A percentile compares a stretch with the other conserved stretches of the same genome.
Conservation (phyloP, 164 flowering plant genomes). For the Stephania cephalantha region DNA sequence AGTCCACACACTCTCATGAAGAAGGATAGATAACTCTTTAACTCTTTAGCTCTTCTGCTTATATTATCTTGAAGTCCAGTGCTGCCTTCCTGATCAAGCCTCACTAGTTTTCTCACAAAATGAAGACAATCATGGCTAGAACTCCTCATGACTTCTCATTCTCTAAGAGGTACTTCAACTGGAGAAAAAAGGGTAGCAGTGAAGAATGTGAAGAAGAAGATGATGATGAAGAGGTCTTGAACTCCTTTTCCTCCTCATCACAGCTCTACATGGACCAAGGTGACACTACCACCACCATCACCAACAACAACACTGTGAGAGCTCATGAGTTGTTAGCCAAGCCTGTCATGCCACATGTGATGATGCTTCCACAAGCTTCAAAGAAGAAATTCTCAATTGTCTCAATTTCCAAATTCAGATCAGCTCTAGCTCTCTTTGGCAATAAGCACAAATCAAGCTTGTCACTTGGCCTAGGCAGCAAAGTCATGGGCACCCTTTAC, state of each 20-base stretch:
- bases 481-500: constrained; percentile 70
- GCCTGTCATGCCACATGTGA: constrained; percentile 6
- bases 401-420: constrained; percentile 44
- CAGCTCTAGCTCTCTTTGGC: constrained; percentile 38
- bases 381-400: constrained; percentile 27
- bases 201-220: constrained; percentile 29
- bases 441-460: constrained; percentile 25
- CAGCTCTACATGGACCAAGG: constrained; percentile 7
- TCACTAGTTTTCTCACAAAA: constrained; percentile 15
- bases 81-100: too few relatives aligned
- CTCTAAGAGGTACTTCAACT: constrained; percentile 71
- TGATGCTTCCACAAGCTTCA: constrained; percentile 4
- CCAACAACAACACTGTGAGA: neutral
- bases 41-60: constrained; percentile 7
- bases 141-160: constrained; percentile 64
- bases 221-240: constrained; percentile 26
- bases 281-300: neutral
- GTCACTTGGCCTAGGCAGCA: constrained; percentile 34
- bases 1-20: neutral
- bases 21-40: neutral
- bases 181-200: constrained; percentile 32
- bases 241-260: constrained; percentile 28
- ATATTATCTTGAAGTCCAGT: too few relatives aligned
- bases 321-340: neutral
- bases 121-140: constrained; percentile 63